Conservation (phyloP, 441 rosid species). For the Gossypium lobatum region DNA sequence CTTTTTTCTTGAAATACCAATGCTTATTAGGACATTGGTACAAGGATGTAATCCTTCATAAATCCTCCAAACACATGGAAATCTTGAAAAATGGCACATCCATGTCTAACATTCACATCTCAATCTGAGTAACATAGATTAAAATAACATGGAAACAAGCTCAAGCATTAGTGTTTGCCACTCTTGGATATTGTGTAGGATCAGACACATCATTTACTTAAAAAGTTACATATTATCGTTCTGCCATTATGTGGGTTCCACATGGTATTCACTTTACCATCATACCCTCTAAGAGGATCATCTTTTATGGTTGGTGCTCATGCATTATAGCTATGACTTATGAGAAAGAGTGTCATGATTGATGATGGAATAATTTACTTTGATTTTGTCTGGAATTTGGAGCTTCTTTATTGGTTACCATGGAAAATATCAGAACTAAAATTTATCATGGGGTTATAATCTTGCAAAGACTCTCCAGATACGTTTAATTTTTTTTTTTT, state of each 20-base stretch:
- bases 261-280: background rate
- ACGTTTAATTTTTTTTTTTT: background rate
- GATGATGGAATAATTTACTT: background rate
- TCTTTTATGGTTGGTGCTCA: background rate
- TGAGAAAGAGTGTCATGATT: background rate
- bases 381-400: background rate
- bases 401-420: background rate
- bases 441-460: background rate
- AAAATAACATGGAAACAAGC: background rate
- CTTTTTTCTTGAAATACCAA: background rate
- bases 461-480: background rate
- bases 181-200: conserved; percentile 2
- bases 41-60: background rate
- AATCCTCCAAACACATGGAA: background rate
- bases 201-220: background rate
- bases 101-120: background rate
- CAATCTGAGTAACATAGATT: background rate
- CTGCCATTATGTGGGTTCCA: background rate
- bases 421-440: conserved; percentile 7
- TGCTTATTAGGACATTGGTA: background rate
- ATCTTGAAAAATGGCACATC: background rate
- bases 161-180: conserved; percentile 4
- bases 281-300: background rate
- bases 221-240: background rate
- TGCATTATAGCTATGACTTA: background rate